Percentiles rank a stretch among this genome's conserved stretches.
Evolutionary conservation across 495 filamentous ascomycete species (phyloP).

Genomic region (Talaromyces liani): DNA sequence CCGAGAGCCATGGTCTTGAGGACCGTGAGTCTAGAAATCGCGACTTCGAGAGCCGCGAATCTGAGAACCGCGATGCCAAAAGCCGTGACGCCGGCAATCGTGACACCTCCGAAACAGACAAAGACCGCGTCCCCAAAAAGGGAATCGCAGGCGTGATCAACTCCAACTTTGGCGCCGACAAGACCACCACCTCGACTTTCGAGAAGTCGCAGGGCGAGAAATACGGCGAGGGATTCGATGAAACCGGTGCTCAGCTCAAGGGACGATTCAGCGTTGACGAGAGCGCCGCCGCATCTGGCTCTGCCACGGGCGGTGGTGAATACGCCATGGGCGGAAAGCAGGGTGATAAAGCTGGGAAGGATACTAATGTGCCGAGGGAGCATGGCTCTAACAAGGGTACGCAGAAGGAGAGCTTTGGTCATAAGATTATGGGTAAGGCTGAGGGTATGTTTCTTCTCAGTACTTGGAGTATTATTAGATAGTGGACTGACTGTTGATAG

Average conservation of each 20-base stretch:
- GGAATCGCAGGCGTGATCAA: not conserved
- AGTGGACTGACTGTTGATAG: not conserved
- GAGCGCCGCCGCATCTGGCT: not conserved
- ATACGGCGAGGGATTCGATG: not conserved
- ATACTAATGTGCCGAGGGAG: not conserved
- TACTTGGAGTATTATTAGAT: not conserved
- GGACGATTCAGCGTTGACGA: not conserved
- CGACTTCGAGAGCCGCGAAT: not conserved
- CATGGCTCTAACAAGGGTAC: not conserved
- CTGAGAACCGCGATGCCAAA: not conserved
- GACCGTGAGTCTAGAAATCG: not conserved
- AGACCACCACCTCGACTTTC: slow-evolving; percentile 7
- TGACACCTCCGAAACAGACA: too few relatives aligned
- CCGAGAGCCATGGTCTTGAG: not conserved
- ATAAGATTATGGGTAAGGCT: slow-evolving; percentile 3
- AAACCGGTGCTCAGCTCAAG: not conserved
- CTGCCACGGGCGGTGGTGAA: slow-evolving; percentile 4
- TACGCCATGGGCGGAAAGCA: not conserved
- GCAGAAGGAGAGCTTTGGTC: slow-evolving; percentile 3
- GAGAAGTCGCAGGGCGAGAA: slow-evolving; percentile 2
- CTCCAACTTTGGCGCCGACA: slow-evolving; percentile 4
- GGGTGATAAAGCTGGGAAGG: not conserved
- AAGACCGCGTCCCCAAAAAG: not conserved
- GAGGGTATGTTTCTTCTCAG: not conserved
- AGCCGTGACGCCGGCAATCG: not conserved